Evolutionary conservation across 768 basidiomycete species (phyloP), one percentile per base, ranked within the genome.

Genomic region (Hemileccinum impolitum): DNA sequence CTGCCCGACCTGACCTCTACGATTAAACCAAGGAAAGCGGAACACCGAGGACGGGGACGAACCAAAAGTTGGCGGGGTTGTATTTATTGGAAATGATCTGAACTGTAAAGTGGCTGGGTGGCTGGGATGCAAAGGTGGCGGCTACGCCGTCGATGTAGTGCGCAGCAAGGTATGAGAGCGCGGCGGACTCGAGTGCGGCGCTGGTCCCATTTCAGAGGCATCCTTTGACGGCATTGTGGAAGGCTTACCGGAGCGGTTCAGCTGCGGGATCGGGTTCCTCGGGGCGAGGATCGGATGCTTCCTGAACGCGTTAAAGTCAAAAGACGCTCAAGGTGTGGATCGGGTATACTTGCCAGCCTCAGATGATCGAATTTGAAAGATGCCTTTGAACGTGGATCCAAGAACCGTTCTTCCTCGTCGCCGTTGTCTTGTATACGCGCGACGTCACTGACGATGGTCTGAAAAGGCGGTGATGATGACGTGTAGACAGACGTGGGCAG

Each of bases 1-100:
- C 94, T 76, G 30, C 95, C 95, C 25, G 94, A 87, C 94, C 94
- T 95, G 45, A 7, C 2, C 25, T 34, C 19, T 3, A 47, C 8
- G 35, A 4, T 13, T 53, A 28, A 50, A 36, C 21, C 28, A 37
- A 18, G 14, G 28, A n/a, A 13, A 43, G 19, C 7, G 1, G 21
- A 31, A 11, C 6, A 4, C 26, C 6, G 49, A 38, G 36, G 21
- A 30, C 5, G 21, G 39, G 4, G n/a, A 50, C 55, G 44, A 48
- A 94, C 95, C 95, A 98, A 71, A 79, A 97, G 67, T 97, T 97
- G 18, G 80, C 70, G 0, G 91, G 88, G 62, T 95, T 97, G 70
- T 97, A 97, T 64, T 94, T 92, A 67, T 96, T 95, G 17, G 91
- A 87, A n/a, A 95, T 94, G 47, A 96, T 72, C 62, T 94, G 89